A percentile compares a stretch with the other conserved stretches of the same genome.
Evolutionary conservation across 2,329 filamentous ascomycete genomes (phyloP).

Genomic region (Lachnellula hyalina): DNA sequence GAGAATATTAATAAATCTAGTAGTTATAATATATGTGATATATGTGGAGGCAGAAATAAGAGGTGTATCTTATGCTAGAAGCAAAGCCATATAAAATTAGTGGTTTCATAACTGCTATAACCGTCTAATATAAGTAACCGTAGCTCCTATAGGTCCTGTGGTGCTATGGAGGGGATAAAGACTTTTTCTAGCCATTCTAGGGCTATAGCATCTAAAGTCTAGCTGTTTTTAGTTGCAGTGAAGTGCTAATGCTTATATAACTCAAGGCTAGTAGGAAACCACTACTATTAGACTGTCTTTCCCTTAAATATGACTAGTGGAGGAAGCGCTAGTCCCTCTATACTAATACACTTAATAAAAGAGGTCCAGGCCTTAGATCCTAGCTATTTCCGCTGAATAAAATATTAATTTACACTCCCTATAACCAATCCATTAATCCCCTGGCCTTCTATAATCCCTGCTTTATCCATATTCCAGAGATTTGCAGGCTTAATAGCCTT

Average conservation of each 20-base stretch:
- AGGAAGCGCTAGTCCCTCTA: too few species aligned
- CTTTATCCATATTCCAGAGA: too few species aligned
- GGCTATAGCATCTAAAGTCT: constrained; percentile 4
- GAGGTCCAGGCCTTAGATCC: constrained; percentile 1
- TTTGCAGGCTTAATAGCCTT: too few species aligned
- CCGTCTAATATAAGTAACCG: constrained; percentile 5
- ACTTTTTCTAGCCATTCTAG: constrained; percentile 9
- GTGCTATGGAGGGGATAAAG: neutral
- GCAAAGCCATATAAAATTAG: neutral
- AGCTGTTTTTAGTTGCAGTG: constrained; percentile 6
- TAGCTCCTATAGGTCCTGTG: neutral
- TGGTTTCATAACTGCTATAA: constrained; percentile 1
- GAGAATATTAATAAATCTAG: neutral
- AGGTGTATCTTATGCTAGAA: too few species aligned
- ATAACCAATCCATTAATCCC: constrained; percentile 1
- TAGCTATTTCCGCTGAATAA: constrained; percentile 3
- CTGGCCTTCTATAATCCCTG: constrained; percentile 3
- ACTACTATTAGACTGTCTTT: too few species aligned
- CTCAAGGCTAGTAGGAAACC: constrained; percentile 3
- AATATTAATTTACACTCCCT: neutral
- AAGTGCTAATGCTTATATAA: too few species aligned
- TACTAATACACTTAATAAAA: too few species aligned
- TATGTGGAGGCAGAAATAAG: neutral
- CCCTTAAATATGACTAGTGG: too few species aligned
- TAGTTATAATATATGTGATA: too few species aligned